Evolutionary conservation across 768 basidiomycete genomes (phyloP).

Genomic region (Trametes sanguinea): DNA sequence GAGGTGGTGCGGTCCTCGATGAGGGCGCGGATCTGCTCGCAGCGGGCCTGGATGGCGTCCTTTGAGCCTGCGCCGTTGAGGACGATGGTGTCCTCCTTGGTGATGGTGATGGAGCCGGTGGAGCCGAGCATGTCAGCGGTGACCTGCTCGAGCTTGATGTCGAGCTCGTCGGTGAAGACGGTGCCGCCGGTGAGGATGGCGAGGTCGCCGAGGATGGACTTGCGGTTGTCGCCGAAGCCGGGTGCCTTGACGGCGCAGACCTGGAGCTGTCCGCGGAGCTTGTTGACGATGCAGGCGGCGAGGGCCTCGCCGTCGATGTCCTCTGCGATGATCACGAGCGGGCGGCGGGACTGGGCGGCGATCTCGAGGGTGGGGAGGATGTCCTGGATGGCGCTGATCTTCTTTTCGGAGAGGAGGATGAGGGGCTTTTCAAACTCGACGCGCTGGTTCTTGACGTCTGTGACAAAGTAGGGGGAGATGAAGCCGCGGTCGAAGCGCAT

Average conservation of each 20-base stretch:
- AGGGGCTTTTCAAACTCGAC: slow-evolving; percentile 97
- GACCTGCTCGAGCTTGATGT: slow-evolving; percentile 94
- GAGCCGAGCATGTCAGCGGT: slow-evolving; percentile 88
- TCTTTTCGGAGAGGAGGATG: slow-evolving; percentile 95
- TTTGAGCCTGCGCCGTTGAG: slow-evolving; percentile 94
- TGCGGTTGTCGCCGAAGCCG: slow-evolving; percentile 99
- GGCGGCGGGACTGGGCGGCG: slow-evolving; percentile 80
- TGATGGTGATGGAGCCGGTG: slow-evolving; percentile 89
- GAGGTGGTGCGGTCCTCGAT: slow-evolving; percentile 81
- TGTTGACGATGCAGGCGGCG: slow-evolving; percentile 98
- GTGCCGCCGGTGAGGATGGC: slow-evolving; percentile 97
- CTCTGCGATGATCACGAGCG: slow-evolving; percentile 95
- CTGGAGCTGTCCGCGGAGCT: slow-evolving; percentile 95
- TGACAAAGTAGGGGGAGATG: slow-evolving; percentile 98
- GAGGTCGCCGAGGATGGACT: slow-evolving; percentile 94
- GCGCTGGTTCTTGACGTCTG: slow-evolving; percentile 94
- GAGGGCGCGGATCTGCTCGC: slow-evolving; percentile 91
- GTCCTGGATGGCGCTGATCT: slow-evolving; percentile 93
- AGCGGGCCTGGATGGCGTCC: slow-evolving; percentile 86
- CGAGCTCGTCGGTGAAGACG: slow-evolving; percentile 90
- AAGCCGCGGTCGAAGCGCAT: slow-evolving; percentile 99
- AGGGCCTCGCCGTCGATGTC: slow-evolving; percentile 98
- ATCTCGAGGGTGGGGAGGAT: slow-evolving; percentile 90
- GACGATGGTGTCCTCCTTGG: slow-evolving; percentile 97
- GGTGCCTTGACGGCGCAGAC: slow-evolving; percentile 96